Conservation (phyloP, 768 basidiomycete species). For the Tremella fuciformis region DNA sequence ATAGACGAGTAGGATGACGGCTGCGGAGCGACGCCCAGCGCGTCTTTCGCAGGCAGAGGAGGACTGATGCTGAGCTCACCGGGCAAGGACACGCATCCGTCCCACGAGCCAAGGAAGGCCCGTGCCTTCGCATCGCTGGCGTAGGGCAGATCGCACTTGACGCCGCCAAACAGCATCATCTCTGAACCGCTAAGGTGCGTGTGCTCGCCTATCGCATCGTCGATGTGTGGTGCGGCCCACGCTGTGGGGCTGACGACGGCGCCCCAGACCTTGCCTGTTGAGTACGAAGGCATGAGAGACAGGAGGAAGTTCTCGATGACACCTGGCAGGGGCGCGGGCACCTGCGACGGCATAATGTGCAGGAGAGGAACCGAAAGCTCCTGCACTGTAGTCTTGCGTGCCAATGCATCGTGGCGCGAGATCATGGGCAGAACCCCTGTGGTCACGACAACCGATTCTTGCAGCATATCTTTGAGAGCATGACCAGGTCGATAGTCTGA, state of each 20-base stretch:
- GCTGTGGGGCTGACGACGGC: conserved; percentile 13
- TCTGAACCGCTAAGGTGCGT: conserved; percentile 17
- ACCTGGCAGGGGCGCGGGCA: conserved; percentile 22
- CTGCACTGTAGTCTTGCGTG: conserved; percentile 2
- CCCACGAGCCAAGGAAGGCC: conserved; percentile 26
- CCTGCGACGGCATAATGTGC: conserved; percentile 28
- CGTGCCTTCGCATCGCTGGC: conserved; percentile 11
- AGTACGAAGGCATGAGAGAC: conserved; percentile 20
- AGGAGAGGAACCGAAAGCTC: conserved; percentile 19
- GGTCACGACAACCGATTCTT: conserved; percentile 30
- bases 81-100: conserved; percentile 22
- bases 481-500: conserved; percentile 12
- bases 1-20: too few relatives aligned
- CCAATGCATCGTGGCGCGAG: conserved; percentile 6
- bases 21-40: too few relatives aligned
- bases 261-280: conserved; percentile 14
- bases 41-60: too few relatives aligned
- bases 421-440: conserved; percentile 31
- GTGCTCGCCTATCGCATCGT: neutral
- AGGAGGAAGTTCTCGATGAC: conserved; percentile 37
- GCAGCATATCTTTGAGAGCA: conserved; percentile 36
- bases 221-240: conserved; percentile 15
- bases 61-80: conserved; percentile 11
- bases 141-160: conserved; percentile 18
- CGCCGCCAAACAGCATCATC: conserved; percentile 28